phyloP scores from a whole-genome alignment of 2,329 filamentous ascomycete genomes.

The Aspergillus arachidicola region DNA sequence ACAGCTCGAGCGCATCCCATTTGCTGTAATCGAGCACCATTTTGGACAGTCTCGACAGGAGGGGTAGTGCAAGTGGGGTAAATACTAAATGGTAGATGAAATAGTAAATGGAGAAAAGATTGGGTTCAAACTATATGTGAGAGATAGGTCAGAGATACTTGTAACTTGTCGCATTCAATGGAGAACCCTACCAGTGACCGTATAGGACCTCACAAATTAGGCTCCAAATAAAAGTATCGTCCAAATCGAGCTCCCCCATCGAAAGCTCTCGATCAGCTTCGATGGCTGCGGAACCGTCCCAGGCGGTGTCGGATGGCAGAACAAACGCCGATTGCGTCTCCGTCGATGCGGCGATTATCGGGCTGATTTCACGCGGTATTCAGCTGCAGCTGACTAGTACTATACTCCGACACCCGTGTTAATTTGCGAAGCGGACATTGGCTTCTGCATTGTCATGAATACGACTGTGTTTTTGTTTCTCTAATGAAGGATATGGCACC shows the following conservation, averaged over 20 bases:
- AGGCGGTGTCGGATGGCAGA: slow-evolving; percentile 34
- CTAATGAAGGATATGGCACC: slow-evolving; percentile 37
- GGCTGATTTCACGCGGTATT: slow-evolving; percentile 12
- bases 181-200: background rate
- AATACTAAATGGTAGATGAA: slow-evolving; percentile 2
- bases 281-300: slow-evolving; percentile 20
- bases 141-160: background rate
- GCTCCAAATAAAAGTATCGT: background rate
- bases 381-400: slow-evolving; percentile 5
- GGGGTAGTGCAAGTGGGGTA: slow-evolving; percentile 23
- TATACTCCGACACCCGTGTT: slow-evolving; percentile 3
- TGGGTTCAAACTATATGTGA: background rate
- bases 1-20: slow-evolving; percentile 86
- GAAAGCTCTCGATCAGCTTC: slow-evolving; percentile 38
- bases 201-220: background rate
- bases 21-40: slow-evolving; percentile 67
- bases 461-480: slow-evolving; percentile 9
- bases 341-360: slow-evolving; percentile 17
- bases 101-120: background rate
- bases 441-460: slow-evolving; percentile 22
- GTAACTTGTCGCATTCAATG: background rate
- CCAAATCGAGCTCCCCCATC: slow-evolving; percentile 16
- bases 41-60: slow-evolving; percentile 24
- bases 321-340: slow-evolving; percentile 23
- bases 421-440: slow-evolving; percentile 8